phyloP scores from a whole-genome alignment of 768 basidiomycete species.

The Goffeauzyma gilvescens region DNA sequence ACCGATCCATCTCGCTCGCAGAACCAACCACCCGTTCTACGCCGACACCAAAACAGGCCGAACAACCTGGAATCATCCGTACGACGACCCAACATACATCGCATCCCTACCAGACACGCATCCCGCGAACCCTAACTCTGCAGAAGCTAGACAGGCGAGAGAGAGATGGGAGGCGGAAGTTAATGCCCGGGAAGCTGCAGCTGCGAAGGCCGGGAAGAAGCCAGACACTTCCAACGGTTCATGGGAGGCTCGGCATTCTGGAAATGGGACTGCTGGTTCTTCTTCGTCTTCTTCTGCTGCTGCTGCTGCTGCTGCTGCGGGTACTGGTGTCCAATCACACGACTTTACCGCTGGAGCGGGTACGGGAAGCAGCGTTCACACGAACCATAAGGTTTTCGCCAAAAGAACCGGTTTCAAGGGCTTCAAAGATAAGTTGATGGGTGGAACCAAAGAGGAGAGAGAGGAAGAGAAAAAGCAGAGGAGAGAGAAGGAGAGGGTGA shows the following conservation, averaged over 20 bases:
- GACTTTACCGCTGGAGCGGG: no score
- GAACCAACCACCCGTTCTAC: constrained; percentile 28
- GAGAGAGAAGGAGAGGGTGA: constrained; percentile 6
- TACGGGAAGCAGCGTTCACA: no score
- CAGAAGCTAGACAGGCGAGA: constrained; percentile 12
- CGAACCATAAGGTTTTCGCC: no score
- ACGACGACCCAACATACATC: constrained; percentile 28
- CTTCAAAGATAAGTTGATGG: constrained; percentile 11
- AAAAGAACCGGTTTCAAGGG: no score
- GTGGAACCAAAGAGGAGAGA: constrained; percentile 11
- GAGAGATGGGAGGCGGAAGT: constrained; percentile 3
- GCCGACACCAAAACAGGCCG: constrained; percentile 26
- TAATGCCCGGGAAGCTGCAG: no score
- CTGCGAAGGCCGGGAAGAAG: no score
- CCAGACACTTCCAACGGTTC: no score
- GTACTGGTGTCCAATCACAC: background rate
- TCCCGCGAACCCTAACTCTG: constrained; percentile 27
- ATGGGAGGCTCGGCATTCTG: background rate
- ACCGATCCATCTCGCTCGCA: constrained; percentile 1
- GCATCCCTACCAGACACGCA: constrained; percentile 22
- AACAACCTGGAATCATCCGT: constrained; percentile 28
- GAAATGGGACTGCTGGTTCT: background rate
- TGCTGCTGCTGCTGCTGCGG: constrained; percentile 1
- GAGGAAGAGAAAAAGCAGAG: constrained; percentile 5
- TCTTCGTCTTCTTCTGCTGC: background rate